Evolutionary conservation across 139 green algal genomes (phyloP).

Genomic region (Picochlorum sp.): DNA sequence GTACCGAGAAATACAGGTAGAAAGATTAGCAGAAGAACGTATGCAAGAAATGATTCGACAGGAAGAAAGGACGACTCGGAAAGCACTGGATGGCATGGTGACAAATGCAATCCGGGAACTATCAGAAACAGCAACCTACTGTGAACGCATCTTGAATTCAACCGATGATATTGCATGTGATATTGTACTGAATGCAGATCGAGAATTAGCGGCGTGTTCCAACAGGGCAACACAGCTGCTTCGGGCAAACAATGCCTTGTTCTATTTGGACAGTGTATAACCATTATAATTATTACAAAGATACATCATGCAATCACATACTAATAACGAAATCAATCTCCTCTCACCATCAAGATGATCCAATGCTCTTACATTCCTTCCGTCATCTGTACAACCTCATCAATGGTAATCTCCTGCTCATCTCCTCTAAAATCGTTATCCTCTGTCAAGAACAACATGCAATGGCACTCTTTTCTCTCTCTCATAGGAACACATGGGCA

Average conservation of each 20-base stretch:
- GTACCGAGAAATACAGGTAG: conserved; percentile 18
- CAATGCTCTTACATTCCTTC: conserved; percentile 28
- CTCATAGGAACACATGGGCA: conserved; percentile 99
- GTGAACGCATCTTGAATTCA: conserved; percentile 11
- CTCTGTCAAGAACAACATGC: conserved; percentile 98
- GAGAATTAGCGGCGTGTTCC: conserved; percentile 18
- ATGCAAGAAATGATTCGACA: conserved; percentile 1
- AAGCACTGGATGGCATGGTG: conserved; percentile 8
- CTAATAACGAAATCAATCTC: not conserved
- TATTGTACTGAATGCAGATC: conserved; percentile 24
- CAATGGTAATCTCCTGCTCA: conserved; percentile 63
- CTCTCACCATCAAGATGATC: not conserved
- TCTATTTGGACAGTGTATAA: not conserved
- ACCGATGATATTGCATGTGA: conserved; percentile 3
- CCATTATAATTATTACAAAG: not conserved
- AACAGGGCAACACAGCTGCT: conserved; percentile 17
- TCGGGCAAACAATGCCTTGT: conserved; percentile 16
- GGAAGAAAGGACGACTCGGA: conserved; percentile 4
- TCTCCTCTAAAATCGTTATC: conserved; percentile 91
- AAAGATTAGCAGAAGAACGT: conserved; percentile 3
- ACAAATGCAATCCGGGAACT: conserved; percentile 22
- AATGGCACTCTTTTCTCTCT: conserved; percentile 97
- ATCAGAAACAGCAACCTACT: conserved; percentile 4
- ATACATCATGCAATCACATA: not conserved
- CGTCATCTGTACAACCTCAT: conserved; percentile 39